Conservation (phyloP, 176 grass and related monocot species). For the Carex scoparia region DNA sequence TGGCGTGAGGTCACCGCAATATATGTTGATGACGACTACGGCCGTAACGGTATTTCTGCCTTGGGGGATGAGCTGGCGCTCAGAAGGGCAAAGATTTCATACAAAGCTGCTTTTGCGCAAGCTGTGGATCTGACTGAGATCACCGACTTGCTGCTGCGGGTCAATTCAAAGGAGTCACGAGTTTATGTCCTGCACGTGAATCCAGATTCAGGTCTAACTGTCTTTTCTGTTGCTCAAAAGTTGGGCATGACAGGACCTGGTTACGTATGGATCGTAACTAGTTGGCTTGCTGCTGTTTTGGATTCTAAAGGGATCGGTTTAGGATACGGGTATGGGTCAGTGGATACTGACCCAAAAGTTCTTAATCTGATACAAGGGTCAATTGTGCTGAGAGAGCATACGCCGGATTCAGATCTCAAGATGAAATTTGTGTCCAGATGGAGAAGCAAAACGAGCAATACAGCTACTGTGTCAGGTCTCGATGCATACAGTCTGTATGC, state of each 20-base stretch:
- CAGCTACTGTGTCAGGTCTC: conserved; percentile 34
- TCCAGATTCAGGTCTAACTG: conserved; percentile 56
- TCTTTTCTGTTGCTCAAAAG: conserved; percentile 58
- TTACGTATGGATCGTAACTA: conserved; percentile 87
- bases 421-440: conserved; percentile 60
- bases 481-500: conserved; percentile 74
- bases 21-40: conserved; percentile 87
- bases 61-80: conserved; percentile 57
- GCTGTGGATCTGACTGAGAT: conserved; percentile 35
- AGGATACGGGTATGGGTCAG: not conserved
- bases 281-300: conserved; percentile 78
- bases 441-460: conserved; percentile 36
- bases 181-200: conserved; percentile 76
- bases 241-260: conserved; percentile 52
- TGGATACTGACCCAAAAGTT: conserved; percentile 20
- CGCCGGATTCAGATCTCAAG: conserved; percentile 51
- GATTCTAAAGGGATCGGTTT: conserved; percentile 34
- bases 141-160: conserved; percentile 42
- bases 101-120: conserved; percentile 35
- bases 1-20: conserved; percentile 72
- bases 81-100: conserved; percentile 57
- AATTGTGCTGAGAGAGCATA: conserved; percentile 63
- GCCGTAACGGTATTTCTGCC: conserved; percentile 46
- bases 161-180: conserved; percentile 84
- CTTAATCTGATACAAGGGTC: conserved; percentile 56